Conservation (phyloP, 176 grass and related monocot species). For the Tuctoria greenei region DNA sequence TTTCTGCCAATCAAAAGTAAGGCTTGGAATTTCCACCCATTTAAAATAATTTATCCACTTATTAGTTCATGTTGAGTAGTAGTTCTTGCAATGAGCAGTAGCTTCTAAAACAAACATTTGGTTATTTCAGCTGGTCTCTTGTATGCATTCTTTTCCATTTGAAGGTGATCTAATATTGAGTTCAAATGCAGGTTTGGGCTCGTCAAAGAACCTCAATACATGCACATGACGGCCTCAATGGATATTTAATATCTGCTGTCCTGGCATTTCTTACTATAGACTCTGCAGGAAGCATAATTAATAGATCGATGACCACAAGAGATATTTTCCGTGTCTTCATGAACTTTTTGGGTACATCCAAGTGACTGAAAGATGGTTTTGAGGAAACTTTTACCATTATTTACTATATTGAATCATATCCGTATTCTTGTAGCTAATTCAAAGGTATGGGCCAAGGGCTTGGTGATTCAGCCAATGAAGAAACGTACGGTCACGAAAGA, state of each 20-base stretch:
- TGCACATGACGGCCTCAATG: conserved; percentile 86
- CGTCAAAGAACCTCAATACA: conserved; percentile 76
- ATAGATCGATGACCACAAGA: conserved; percentile 61
- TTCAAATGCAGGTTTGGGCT: conserved; percentile 78
- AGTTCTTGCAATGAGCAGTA: neutral
- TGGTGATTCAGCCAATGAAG: conserved; percentile 64
- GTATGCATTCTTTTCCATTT: conserved; percentile 1
- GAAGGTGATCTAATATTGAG: conserved; percentile 29
- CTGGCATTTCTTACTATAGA: conserved; percentile 61
- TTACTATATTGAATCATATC: conserved; percentile 32
- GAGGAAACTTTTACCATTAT: neutral
- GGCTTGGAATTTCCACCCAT: neutral
- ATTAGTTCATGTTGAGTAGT: neutral
- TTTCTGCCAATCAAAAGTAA: conserved; percentile 7
- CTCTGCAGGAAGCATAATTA: conserved; percentile 65
- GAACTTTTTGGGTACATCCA: conserved; percentile 72
- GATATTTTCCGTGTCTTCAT: conserved; percentile 73
- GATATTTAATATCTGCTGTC: conserved; percentile 80
- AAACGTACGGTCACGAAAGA: conserved; percentile 64
- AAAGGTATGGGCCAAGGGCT: conserved; percentile 62
- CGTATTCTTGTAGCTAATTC: conserved; percentile 66
- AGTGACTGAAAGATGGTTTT: conserved; percentile 22
- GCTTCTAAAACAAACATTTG: neutral
- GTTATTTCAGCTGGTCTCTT: conserved; percentile 1
- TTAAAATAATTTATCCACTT: conserved; percentile 4